Evolutionary conservation across 2,329 filamentous ascomycete species (phyloP).

Genomic region (Fusarium xyrophilum): DNA sequence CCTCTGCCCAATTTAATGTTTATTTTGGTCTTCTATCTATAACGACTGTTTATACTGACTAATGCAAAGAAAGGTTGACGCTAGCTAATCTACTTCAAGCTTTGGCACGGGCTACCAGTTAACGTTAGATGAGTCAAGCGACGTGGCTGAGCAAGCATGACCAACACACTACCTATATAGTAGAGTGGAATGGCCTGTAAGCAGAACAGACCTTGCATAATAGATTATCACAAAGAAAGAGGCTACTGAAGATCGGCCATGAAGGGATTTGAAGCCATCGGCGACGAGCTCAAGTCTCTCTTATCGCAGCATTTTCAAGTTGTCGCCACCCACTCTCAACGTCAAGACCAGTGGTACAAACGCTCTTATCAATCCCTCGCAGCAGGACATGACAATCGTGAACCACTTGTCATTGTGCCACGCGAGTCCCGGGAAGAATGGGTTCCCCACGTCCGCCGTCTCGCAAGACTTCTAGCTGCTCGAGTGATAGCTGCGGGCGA

Average conservation of each 20-base stretch:
- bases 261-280: fast-evolving
- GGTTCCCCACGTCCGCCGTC: neutral
- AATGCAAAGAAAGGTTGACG: neutral
- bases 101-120: too few relatives aligned
- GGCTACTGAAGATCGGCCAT: fast-evolving
- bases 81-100: neutral
- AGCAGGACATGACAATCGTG: fast-evolving
- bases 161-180: neutral
- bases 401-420: neutral
- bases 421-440: neutral
- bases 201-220: neutral
- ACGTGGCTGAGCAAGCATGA: neutral
- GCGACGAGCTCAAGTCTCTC: neutral
- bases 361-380: neutral
- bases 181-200: neutral
- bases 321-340: neutral
- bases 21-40: neutral
- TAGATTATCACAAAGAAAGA: too few relatives aligned
- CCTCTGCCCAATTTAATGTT: neutral
- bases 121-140: conserved; percentile 5
- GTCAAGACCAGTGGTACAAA: conserved; percentile 21
- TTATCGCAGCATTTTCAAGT: conserved; percentile 1
- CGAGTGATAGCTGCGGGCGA: fast-evolving
- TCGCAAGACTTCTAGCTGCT: neutral
- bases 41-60: neutral